Evolutionary conservation across 2,329 filamentous ascomycete species (phyloP), one percentile per base, ranked within the genome.

Genomic region (Aspergillus neoniger): DNA sequence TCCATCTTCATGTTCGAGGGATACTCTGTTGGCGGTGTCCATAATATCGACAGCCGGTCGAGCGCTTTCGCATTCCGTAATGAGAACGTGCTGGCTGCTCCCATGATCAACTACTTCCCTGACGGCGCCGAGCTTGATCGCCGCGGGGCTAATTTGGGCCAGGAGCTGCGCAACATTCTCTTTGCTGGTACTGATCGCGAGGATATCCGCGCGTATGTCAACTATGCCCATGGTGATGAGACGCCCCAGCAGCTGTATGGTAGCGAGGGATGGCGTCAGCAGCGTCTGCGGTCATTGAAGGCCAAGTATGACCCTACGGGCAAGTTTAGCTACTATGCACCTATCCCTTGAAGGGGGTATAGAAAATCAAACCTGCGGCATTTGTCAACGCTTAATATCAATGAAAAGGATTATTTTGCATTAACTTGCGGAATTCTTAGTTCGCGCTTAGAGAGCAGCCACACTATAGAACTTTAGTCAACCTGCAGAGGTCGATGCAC

Each of bases 1-100:
- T 79, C 79, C 1, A 72, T 85, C 48, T 82, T 85, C 72, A 81
- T 86, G 78, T 82, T 86, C 57, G 84, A 87, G 66, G 81, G 81
- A 3, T 86, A 86, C 70, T 78, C 82, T 1, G 71, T 69, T 7
- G 69, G 79, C 21, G 83, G 79, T 1, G 78, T 86, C 2, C 67
- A 77, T 55, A 71, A 69, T 0, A 65, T 81, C 41, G 62, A 69
- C 49, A 65, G 62, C 25, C 67, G 69, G 9, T 74, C 76, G 1
- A 76, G 77, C 3, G 82, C 82, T 1, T 85, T 79, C 59, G 76
- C 81, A 17, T 79, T 78, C 70, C 78, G 83, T 2, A 63, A 69
- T 1, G 78, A 81, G 55, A 79, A 80, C 64, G 64, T 84, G 6
- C 76, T 82, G 36, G 62, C 65, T 15, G 67, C 70, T 0, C 70